Percentiles rank a stretch among this genome's conserved stretches.
Evolutionary conservation across 352 stramenopile genomes (phyloP).

Genomic region (Pythium utonaiense): DNA sequence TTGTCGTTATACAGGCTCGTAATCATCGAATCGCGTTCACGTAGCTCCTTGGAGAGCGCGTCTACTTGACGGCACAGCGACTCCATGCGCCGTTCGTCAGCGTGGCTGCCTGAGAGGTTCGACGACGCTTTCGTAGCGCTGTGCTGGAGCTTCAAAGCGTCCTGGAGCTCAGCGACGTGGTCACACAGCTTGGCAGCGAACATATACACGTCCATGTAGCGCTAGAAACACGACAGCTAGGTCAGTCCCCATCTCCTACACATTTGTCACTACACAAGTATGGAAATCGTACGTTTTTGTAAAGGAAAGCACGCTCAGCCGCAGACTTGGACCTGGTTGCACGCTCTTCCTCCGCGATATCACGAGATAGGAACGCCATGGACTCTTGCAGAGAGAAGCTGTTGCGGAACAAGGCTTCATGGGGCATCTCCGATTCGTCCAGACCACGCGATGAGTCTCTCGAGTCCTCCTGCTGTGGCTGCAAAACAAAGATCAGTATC

Average conservation of each 20-base stretch:
- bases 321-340: conserved; percentile 57
- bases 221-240: conserved; percentile 23
- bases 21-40: conserved; percentile 54
- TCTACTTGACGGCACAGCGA: conserved; percentile 58
- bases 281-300: conserved; percentile 57
- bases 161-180: conserved; percentile 45
- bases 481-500: no score
- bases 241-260: not conserved
- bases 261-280: not conserved
- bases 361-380: conserved; percentile 56
- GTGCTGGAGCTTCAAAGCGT: conserved; percentile 1
- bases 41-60: conserved; percentile 48
- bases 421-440: not conserved
- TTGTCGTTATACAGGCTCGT: conserved; percentile 50
- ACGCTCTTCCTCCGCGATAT: conserved; percentile 57
- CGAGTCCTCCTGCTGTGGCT: conserved; percentile 8
- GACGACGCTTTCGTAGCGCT: conserved; percentile 17
- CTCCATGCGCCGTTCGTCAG: conserved; percentile 43
- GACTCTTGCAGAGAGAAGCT: conserved; percentile 33
- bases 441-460: conserved; percentile 9
- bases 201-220: conserved; percentile 69
- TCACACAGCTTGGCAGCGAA: conserved; percentile 45
- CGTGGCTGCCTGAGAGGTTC: conserved; percentile 31
- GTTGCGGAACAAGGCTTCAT: conserved; percentile 29
- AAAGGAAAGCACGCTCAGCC: conserved; percentile 55